Conservation (phyloP, 345 rosid species). For the Populus simonii region DNA sequence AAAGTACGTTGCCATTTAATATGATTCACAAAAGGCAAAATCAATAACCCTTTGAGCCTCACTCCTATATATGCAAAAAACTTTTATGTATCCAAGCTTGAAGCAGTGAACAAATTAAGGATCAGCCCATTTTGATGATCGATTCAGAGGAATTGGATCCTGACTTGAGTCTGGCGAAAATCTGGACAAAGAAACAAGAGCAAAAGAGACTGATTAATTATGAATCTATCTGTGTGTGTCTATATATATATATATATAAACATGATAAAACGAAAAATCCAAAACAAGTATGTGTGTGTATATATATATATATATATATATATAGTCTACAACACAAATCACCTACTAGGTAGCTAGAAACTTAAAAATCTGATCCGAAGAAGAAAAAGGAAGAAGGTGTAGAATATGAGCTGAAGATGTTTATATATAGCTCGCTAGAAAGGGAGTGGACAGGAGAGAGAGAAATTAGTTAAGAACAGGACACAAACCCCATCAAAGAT, state of each 20-base stretch:
- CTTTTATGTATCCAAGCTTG: background rate
- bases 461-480: background rate
- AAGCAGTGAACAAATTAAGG: background rate
- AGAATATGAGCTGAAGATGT: background rate
- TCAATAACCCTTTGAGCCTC: background rate
- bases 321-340: background rate
- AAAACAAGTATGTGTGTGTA: background rate
- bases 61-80: background rate
- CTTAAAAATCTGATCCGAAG: background rate
- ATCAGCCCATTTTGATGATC: conserved; percentile 18
- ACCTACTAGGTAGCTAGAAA: background rate
- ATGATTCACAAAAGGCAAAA: background rate
- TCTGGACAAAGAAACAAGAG: background rate
- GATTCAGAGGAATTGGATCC: background rate
- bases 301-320: no score
- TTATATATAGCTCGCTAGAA: background rate
- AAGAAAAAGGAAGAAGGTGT: background rate
- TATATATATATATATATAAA: background rate
- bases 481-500: conserved; percentile 8
- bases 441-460: background rate
- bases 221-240: background rate
- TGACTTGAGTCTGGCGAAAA: background rate
- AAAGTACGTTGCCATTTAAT: conserved; percentile 48
- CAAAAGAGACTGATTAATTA: background rate
- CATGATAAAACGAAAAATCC: background rate